Evolutionary conservation across 2,329 filamentous ascomycete genomes (phyloP).

Genomic region (Zelopaecilomyces penicillatus): DNA sequence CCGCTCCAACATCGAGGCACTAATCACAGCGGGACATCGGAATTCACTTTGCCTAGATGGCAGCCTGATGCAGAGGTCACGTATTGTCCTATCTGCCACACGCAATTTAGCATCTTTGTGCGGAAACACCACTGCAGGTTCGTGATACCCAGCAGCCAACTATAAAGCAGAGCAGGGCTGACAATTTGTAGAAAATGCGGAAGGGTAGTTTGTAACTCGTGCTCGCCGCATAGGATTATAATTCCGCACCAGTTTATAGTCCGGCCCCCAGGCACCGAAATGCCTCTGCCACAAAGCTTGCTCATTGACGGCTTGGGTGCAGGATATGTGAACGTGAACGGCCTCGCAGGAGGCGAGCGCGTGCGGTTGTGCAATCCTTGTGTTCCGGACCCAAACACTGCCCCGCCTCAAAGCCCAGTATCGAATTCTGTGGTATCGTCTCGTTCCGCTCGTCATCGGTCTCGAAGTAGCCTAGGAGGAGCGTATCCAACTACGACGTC

Average conservation of each 20-base stretch:
- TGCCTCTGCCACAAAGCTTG: constrained; percentile 25
- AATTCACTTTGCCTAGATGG: constrained; percentile 65
- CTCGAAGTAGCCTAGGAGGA: constrained; percentile 35
- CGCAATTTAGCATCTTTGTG: constrained; percentile 74
- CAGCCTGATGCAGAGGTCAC: constrained; percentile 79
- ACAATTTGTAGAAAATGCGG: constrained; percentile 67
- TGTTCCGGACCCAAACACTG: constrained; percentile 52
- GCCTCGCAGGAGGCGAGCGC: constrained; percentile 45
- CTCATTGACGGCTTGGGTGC: constrained; percentile 31
- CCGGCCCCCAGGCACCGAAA: constrained; percentile 52
- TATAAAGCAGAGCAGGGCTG: constrained; percentile 7
- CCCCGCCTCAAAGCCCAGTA: constrained; percentile 40
- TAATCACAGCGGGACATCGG: constrained; percentile 13
- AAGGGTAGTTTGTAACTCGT: constrained; percentile 78
- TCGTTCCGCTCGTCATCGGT: constrained; percentile 33
- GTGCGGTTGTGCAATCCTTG: constrained; percentile 55
- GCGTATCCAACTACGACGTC: constrained; percentile 20
- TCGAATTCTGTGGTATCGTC: constrained; percentile 24
- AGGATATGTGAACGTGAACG: constrained; percentile 35
- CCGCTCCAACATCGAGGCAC: too few species aligned
- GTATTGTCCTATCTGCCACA: constrained; percentile 75
- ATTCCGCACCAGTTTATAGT: constrained; percentile 93
- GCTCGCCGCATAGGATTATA: constrained; percentile 89
- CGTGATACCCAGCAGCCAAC: constrained; percentile 16
- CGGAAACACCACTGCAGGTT: constrained; percentile 89